Conservation (phyloP, 345 rosid genomes). For the Reutealis trisperma region DNA sequence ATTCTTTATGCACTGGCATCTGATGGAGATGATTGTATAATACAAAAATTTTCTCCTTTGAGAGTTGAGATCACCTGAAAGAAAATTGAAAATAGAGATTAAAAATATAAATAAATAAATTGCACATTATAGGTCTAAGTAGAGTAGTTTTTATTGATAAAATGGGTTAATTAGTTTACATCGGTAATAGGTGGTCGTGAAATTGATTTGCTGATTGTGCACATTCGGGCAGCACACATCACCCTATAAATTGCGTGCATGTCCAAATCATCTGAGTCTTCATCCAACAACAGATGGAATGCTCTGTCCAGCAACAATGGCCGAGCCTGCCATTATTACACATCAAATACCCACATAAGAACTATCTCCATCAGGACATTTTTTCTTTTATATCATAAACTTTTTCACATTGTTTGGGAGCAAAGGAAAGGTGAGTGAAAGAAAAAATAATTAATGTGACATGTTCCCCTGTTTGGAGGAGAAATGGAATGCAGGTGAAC, state of each 20-base stretch:
- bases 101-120: neutral
- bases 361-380: too few relatives aligned
- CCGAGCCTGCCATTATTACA: slow-evolving; percentile 32
- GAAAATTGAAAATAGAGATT: neutral
- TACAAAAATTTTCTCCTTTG: slow-evolving; percentile 38
- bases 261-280: slow-evolving; percentile 35
- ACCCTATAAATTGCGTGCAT: slow-evolving; percentile 42
- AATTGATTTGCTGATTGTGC: slow-evolving; percentile 32
- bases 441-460: too few relatives aligned
- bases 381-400: too few relatives aligned
- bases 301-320: slow-evolving; percentile 41
- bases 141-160: neutral
- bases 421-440: too few relatives aligned
- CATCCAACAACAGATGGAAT: slow-evolving; percentile 42
- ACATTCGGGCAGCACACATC: slow-evolving; percentile 40
- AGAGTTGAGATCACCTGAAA: slow-evolving; percentile 44
- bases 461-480: too few relatives aligned
- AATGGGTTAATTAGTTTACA: slow-evolving; percentile 18
- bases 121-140: too few relatives aligned
- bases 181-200: slow-evolving; percentile 34
- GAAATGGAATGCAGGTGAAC: too few relatives aligned
- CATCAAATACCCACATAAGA: neutral
- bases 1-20: neutral
- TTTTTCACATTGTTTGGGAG: too few relatives aligned
- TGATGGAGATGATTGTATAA: slow-evolving; percentile 33